Base-by-base conservation (phyloP, 805 yeast species). In the Kockiozyma suomiensis region DNA sequence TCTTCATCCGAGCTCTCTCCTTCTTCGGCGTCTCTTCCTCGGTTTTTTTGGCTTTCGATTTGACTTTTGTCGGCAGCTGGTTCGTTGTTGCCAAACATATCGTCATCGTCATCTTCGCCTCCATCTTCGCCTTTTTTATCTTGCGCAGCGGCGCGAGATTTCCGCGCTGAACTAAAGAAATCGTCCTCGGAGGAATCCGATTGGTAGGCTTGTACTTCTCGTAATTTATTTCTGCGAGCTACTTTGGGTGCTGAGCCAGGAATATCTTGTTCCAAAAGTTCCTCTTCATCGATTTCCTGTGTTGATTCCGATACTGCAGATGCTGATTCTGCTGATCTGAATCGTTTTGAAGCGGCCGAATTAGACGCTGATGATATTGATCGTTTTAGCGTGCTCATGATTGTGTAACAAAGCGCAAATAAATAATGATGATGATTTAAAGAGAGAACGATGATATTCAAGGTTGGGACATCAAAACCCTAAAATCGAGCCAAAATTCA, bases 31-130 rank as follows among this genome's bases (percentile, higher is more conserved):
- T n/a, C n/a, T n/a, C n/a, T n/a, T n/a, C n/a, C n/a, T n/a, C n/a
- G n/a, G n/a, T n/a, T n/a, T n/a, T n/a, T n/a, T n/a, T n/a, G n/a
- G n/a, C n/a, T n/a, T n/a, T n/a, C n/a, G n/a, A n/a, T n/a, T n/a
- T n/a, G n/a, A n/a, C n/a, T n/a, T 19, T 58, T 61, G 33, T 54
- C 62, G 7, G 62, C 64, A 3, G 41, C 35, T 21, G 69, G 73
- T 23, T 12, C 13, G 2, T 40, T 17, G 17, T 55, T 63, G 10
- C 38, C 65, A 55, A 60, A 60, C 61, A 62, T 60, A 50, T 73
- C 74, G 6, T 73, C 72, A 2, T 75, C 75, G 33, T 72, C 75
- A 21, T 73, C 75, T 4, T 68, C 33, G 33, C 10, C 33, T 10
- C n/a, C 42, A 23, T 66, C 68, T 13, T 67, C 61, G 46, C 56